Evolutionary conservation across 495 filamentous ascomycete species (phyloP).

Genomic region (Bombardia bombarda): DNA sequence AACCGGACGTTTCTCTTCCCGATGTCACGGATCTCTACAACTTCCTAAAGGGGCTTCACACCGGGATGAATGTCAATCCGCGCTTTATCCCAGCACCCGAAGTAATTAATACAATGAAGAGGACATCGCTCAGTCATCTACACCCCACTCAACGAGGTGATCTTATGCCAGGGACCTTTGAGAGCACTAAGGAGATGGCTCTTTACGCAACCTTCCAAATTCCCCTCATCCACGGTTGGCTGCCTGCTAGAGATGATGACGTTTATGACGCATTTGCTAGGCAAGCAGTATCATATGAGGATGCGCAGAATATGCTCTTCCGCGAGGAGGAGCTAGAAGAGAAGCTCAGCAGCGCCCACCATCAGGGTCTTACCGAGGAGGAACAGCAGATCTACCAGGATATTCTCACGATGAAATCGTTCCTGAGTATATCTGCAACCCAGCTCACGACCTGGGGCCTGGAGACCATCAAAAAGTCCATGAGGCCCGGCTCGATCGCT

Average conservation of each 20-base stretch:
- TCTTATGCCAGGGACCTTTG: conserved; percentile 62
- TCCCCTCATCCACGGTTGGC: conserved; percentile 91
- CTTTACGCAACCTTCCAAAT: conserved; percentile 83
- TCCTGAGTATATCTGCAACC: conserved; percentile 68
- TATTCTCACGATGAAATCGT: conserved; percentile 71
- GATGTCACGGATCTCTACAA: conserved; percentile 81
- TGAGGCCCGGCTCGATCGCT: conserved; percentile 66
- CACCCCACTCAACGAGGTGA: conserved; percentile 36
- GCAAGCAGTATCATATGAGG: conserved; percentile 75
- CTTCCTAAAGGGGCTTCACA: conserved; percentile 84
- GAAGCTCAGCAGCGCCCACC: conserved; percentile 50
- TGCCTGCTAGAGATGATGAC: conserved; percentile 55
- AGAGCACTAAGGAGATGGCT: conserved; percentile 72
- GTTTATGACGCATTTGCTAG: conserved; percentile 61
- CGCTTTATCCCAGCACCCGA: conserved; percentile 54
- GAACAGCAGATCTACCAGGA: conserved; percentile 70
- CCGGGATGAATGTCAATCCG: conserved; percentile 97
- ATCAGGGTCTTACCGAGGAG: conserved; percentile 47
- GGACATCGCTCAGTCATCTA: conserved; percentile 32
- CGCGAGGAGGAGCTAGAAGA: conserved; percentile 80
- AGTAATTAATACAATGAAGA: conserved; percentile 33
- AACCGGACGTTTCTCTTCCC: conserved; percentile 47
- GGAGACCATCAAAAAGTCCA: conserved; percentile 51
- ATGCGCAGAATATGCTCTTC: conserved; percentile 81
- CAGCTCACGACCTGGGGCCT: conserved; percentile 82